Evolutionary conservation across 2,329 filamentous ascomycete species (phyloP).

Genomic region (Calonectria henricotiae): DNA sequence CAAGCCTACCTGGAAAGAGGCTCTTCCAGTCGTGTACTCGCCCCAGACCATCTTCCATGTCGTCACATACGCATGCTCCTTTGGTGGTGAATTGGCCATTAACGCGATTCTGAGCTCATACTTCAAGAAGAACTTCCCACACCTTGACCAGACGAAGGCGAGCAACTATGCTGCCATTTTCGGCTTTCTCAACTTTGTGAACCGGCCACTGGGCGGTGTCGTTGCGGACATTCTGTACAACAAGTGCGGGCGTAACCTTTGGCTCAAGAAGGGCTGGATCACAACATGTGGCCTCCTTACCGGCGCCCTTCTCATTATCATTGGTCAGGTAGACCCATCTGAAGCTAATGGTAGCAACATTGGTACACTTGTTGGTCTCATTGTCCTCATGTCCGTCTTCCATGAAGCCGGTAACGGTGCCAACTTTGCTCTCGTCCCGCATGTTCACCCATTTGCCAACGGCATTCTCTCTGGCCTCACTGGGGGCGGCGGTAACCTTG

Average conservation of each 20-base stretch:
- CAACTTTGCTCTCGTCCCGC: conserved; percentile 89
- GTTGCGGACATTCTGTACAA: conserved; percentile 69
- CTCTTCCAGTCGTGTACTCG: conserved; percentile 64
- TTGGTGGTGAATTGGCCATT: conserved; percentile 76
- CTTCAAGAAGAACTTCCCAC: conserved; percentile 74
- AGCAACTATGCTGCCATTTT: conserved; percentile 81
- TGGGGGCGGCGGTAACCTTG: conserved; percentile 87
- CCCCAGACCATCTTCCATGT: conserved; percentile 72
- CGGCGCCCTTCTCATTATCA: conserved; percentile 74
- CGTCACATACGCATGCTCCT: conserved; percentile 75
- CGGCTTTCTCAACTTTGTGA: conserved; percentile 80
- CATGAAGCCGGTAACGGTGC: conserved; percentile 88
- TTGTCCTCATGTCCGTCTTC: conserved; percentile 86
- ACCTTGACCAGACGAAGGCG: conserved; percentile 70
- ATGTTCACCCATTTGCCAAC: conserved; percentile 88
- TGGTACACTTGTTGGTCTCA: conserved; percentile 81
- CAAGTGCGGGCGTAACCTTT: conserved; percentile 55
- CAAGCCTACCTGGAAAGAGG: conserved; percentile 71
- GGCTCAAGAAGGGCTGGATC: conserved; percentile 66
- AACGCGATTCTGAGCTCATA: conserved; percentile 74
- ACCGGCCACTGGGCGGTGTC: conserved; percentile 77
- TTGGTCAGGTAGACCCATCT: conserved; percentile 77
- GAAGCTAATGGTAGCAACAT: conserved; percentile 59
- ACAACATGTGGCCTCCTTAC: conserved; percentile 71
- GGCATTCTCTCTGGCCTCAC: conserved; percentile 84